A percentile compares a stretch with the other conserved stretches of the same genome.
phyloP scores from a whole-genome alignment of 768 basidiomycete genomes.

The Kwoniella mangroviensis region DNA sequence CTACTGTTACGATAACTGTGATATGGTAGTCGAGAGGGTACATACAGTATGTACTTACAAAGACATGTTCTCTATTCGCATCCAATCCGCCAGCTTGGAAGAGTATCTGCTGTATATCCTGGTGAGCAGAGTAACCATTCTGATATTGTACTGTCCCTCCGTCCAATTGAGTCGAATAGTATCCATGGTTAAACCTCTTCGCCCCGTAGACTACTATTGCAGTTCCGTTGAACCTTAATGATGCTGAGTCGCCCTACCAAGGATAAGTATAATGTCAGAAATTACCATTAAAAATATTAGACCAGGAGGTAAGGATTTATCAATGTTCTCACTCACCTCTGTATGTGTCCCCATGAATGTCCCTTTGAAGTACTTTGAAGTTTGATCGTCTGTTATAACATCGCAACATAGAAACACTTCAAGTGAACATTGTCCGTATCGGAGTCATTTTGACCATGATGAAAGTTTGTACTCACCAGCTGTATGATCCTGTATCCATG shows the following conservation, averaged over 20 bases:
- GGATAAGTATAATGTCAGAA: neutral
- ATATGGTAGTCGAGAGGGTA: neutral
- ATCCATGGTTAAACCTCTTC: conserved; percentile 37
- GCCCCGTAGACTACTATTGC: conserved; percentile 38
- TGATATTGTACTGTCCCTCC: conserved; percentile 10
- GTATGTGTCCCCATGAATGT: conserved; percentile 23
- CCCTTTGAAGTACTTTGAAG: conserved; percentile 16
- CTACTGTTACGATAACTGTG: too few relatives aligned
- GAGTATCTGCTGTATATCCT: conserved; percentile 19
- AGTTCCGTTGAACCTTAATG: conserved; percentile 41
- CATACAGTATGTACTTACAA: conserved; percentile 15
- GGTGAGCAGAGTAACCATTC: neutral
- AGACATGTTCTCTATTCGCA: conserved; percentile 25
- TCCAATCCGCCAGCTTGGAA: conserved; percentile 21
- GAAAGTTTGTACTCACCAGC: conserved; percentile 2
- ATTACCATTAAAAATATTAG: too few relatives aligned
- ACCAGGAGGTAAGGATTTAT: too few relatives aligned
- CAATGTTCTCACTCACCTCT: conserved; percentile 15
- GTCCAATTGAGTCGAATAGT: conserved; percentile 21
- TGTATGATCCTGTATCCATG: conserved; percentile 2
- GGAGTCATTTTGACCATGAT: too few relatives aligned
- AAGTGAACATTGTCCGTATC: too few relatives aligned
- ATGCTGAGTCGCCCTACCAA: conserved; percentile 33
- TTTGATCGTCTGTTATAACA: conserved; percentile 7
- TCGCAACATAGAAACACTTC: too few relatives aligned